Evolutionary conservation across 345 rosid species (phyloP).

Genomic region (Fremontodendron californicum): DNA sequence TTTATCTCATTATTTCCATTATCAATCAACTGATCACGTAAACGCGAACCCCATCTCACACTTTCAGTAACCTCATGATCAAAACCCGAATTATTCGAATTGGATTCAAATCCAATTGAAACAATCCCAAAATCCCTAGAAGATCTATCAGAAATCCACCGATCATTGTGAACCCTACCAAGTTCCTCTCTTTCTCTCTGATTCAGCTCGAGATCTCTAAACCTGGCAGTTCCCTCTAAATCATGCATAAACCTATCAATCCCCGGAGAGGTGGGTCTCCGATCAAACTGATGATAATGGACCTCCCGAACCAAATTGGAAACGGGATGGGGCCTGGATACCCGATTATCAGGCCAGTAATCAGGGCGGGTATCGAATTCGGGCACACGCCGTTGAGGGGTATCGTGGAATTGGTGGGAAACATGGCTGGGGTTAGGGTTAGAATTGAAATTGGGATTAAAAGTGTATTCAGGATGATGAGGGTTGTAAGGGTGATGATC

Average conservation of each 20-base stretch:
- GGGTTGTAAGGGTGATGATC: constrained; percentile 33
- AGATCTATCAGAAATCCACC: constrained; percentile 39
- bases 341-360: constrained; percentile 28
- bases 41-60: constrained; percentile 30
- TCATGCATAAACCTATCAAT: constrained; percentile 40
- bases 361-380: constrained; percentile 23
- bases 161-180: constrained; percentile 27
- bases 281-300: constrained; percentile 34
- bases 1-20: constrained; percentile 19
- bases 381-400: constrained; percentile 22
- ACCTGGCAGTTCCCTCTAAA: constrained; percentile 42
- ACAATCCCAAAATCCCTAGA: constrained; percentile 33
- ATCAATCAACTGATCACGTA: constrained; percentile 23
- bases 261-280: constrained; percentile 30
- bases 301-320: constrained; percentile 20
- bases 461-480: constrained; percentile 30
- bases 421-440: constrained; percentile 18
- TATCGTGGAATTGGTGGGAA: constrained; percentile 23
- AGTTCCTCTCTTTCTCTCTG: constrained; percentile 35
- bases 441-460: constrained; percentile 27
- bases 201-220: constrained; percentile 35
- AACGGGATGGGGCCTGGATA: constrained; percentile 23
- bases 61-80: constrained; percentile 32
- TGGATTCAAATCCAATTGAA: constrained; percentile 29
- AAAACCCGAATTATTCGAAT: constrained; percentile 26